phyloP scores from a whole-genome alignment of 1,284 basidiomycete genomes.

The Puccinia coronata region DNA sequence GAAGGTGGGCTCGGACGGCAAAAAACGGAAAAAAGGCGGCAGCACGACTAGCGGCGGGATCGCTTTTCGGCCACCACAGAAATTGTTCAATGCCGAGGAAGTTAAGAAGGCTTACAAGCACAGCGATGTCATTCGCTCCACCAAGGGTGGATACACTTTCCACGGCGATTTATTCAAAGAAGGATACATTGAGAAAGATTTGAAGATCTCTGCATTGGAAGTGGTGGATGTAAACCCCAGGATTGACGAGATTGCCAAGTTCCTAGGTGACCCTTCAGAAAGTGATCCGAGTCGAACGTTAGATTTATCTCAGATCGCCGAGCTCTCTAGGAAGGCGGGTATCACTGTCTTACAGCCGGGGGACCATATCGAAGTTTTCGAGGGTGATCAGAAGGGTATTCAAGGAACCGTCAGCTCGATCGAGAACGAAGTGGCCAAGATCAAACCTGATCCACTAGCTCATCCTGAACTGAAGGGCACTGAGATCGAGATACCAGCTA shows the following conservation, averaged over 20 bases:
- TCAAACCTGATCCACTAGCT: slow-evolving; percentile 63
- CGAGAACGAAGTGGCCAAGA: slow-evolving; percentile 73
- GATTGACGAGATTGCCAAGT: slow-evolving; percentile 91
- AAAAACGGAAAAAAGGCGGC: slow-evolving; percentile 68
- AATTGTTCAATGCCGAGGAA: slow-evolving; percentile 92
- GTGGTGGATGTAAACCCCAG: slow-evolving; percentile 91
- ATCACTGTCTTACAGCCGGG: slow-evolving; percentile 91
- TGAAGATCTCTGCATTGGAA: slow-evolving; percentile 76
- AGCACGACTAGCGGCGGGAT: slow-evolving; percentile 59
- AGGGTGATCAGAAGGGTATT: slow-evolving; percentile 91
- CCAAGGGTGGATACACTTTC: slow-evolving; percentile 74
- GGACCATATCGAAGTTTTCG: slow-evolving; percentile 94
- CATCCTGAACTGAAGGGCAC: slow-evolving; percentile 66
- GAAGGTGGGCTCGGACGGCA: slow-evolving; percentile 63
- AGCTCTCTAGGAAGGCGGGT: slow-evolving; percentile 80
- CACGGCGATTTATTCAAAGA: slow-evolving; percentile 90
- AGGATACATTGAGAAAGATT: slow-evolving; percentile 95
- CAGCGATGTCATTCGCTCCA: slow-evolving; percentile 68
- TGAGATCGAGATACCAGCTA: slow-evolving; percentile 78
- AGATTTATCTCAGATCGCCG: slow-evolving; percentile 80
- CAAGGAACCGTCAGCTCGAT: slow-evolving; percentile 90
- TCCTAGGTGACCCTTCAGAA: slow-evolving; percentile 62
- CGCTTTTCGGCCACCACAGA: slow-evolving; percentile 79
- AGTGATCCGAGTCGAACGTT: slow-evolving; percentile 63
- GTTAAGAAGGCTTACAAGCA: slow-evolving; percentile 82